These are phyloP conservation scores for Komagataea norvegica DNA, from an alignment of 1,139 yeast genomes.

Conservation along the genomic window DNA sequence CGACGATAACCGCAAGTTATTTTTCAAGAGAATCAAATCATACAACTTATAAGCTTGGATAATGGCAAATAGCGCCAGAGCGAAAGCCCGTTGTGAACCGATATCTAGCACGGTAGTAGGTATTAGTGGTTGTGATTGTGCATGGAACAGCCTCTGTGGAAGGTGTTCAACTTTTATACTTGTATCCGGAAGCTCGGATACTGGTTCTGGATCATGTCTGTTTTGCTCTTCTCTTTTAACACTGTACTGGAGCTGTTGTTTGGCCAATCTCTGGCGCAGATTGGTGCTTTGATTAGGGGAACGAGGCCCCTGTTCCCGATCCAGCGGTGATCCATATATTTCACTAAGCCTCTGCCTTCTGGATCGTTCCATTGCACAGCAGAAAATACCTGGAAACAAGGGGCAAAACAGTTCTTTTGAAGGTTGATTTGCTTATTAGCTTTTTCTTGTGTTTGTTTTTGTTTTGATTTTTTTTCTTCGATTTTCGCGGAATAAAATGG, in stretches of 20 bases:
- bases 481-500: too few relatives aligned
- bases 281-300: conserved; percentile 6
- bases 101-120: conserved; percentile 59
- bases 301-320: conserved; percentile 10
- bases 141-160: conserved; percentile 7
- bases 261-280: conserved; percentile 19
- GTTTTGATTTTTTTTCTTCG: too few relatives aligned
- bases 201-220: not conserved
- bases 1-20: conserved; percentile 27
- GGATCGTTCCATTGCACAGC: conserved; percentile 24
- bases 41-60: conserved; percentile 80
- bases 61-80: conserved; percentile 59
- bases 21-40: conserved; percentile 48
- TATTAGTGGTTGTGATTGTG: conserved; percentile 37
- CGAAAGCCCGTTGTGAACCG: conserved; percentile 75
- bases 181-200: not conserved
- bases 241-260: conserved; percentile 15
- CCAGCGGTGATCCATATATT: conserved; percentile 17
- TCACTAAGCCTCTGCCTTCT: conserved; percentile 27
- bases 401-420: too few relatives aligned
- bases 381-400: too few relatives aligned
- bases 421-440: too few relatives aligned
- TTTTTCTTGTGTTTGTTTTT: too few relatives aligned
- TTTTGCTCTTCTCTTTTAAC: conserved; percentile 4
- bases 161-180: conserved; percentile 5